Base-by-base conservation (phyloP, 768 basidiomycete genomes). In the button mushroom (Agaricus bisporus) region DNA sequence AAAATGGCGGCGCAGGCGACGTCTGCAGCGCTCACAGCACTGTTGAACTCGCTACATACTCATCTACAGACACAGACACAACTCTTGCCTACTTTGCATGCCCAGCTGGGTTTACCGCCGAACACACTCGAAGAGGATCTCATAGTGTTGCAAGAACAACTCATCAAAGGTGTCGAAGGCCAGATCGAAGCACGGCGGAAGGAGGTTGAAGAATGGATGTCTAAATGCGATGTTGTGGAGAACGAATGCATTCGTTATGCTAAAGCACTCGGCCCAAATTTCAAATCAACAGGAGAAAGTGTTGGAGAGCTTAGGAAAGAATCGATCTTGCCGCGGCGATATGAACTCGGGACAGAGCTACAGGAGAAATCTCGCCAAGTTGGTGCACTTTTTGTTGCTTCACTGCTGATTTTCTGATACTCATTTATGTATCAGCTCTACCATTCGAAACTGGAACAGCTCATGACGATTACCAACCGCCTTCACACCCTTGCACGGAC, bases 101-200 rank as follows among this genome's bases (percentile, higher is more conserved):
- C 81, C 1, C 90, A 90, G 62, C 86, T 95, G 14, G 91, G 90
- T 29, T 76, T 95, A 12, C 90, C 92, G 8, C 68, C 81, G 25
- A 82, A 83, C 10, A 85, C 91, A 0, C 79, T 95, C 41, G 82
- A 89, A 64, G 86, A 90, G 65, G 93, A 97, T 55, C 76, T 95
- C 29, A 73, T 77, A 49, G 68, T 77, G 7, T 77, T 95, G 6
- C 86, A 93, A 61, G 76, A 84, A 29, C 82, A 86, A 46, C 82
- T 95, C 41, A 79, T 85, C 51, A 75, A 80, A 53, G 83, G 88
- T 22, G 86, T 95, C 12, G 87, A 92, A 60, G 71, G 72, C 5
- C 85, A 90, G 61, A 83, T 95, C 39, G 75, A 85, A 12, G 64
- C 74, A 15, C 73, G 89, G 54, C 73, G 82, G 64, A 79, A 84